phyloP scores from a whole-genome alignment of 2,329 filamentous ascomycete species.

The Aciculosporium take region DNA sequence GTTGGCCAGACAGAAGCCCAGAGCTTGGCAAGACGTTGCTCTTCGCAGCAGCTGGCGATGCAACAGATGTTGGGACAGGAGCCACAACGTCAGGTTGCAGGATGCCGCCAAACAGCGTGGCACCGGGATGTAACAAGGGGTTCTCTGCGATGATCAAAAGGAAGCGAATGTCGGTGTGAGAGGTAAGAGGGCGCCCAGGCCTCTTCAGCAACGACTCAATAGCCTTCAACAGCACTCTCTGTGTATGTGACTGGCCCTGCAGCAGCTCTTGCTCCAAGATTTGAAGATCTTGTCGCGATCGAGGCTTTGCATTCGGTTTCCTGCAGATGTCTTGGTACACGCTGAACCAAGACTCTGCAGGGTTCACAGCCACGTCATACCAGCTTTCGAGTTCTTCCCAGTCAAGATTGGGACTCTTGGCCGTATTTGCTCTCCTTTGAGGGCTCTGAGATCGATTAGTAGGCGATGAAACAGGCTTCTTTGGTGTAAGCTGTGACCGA shows the following conservation, averaged over 20 bases:
- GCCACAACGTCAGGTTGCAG: conserved; percentile 18
- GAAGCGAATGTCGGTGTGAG: conserved; percentile 60
- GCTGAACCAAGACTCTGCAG: conserved; percentile 51
- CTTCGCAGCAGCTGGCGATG: background rate
- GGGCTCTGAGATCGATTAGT: conserved; percentile 1
- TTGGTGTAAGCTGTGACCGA: conserved; percentile 1
- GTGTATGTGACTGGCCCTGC: conserved; percentile 52
- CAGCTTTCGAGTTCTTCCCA: conserved; percentile 60
- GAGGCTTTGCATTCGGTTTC: conserved; percentile 15
- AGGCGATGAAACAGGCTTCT: background rate
- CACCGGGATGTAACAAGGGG: conserved; percentile 49
- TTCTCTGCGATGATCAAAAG: conserved; percentile 67
- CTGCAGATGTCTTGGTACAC: conserved; percentile 38
- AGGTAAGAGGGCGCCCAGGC: conserved; percentile 54
- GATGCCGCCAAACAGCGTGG: conserved; percentile 26
- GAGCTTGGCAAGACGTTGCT: conserved; percentile 15
- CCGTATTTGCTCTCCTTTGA: background rate
- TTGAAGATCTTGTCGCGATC: conserved; percentile 23
- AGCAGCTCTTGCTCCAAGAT: conserved; percentile 33
- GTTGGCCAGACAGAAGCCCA: conserved; percentile 44
- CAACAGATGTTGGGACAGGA: background rate
- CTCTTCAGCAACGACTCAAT: conserved; percentile 69
- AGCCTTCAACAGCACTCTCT: conserved; percentile 58
- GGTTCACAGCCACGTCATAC: conserved; percentile 56
- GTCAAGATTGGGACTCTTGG: conserved; percentile 46